Evolutionary conservation across 257 asterid genomes (phyloP).

Genomic region (Solanum verrucosum): DNA sequence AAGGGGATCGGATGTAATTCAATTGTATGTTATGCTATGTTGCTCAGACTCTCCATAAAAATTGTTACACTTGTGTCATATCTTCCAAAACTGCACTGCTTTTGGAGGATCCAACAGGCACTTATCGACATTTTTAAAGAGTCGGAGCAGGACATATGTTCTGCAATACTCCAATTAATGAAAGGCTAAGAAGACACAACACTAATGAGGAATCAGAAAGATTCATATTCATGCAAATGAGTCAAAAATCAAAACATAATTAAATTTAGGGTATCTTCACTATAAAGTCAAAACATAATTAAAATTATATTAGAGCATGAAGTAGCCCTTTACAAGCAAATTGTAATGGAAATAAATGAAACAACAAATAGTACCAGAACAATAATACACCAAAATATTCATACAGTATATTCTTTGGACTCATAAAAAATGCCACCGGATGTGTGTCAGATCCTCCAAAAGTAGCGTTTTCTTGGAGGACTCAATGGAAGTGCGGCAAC

Average conservation of each 20-base stretch:
- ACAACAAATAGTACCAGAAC: not conserved
- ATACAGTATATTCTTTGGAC: not conserved
- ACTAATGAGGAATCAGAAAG: not conserved
- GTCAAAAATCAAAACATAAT: not conserved
- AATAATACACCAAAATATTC: not conserved
- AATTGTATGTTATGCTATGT: not conserved
- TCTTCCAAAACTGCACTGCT: not conserved
- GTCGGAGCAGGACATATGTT: not conserved
- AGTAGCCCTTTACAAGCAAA: too few relatives aligned
- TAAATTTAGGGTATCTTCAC: too few relatives aligned
- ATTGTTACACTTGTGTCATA: not conserved
- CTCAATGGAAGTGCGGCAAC: not conserved
- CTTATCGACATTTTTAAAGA: too few relatives aligned
- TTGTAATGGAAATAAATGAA: not conserved
- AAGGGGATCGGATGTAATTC: not conserved
- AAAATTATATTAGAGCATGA: too few relatives aligned
- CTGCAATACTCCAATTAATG: not conserved
- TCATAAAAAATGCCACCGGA: not conserved
- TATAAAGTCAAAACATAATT: too few relatives aligned
- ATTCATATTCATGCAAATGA: not conserved
- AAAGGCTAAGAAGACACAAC: too few relatives aligned
- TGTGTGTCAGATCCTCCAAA: not conserved
- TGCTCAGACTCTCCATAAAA: not conserved
- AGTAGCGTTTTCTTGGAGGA: not conserved
- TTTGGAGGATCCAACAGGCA: not conserved